These are phyloP conservation scores for Rhynchospora pubera DNA, from an alignment of 176 grass and related monocot species.

Conservation along the genomic window DNA sequence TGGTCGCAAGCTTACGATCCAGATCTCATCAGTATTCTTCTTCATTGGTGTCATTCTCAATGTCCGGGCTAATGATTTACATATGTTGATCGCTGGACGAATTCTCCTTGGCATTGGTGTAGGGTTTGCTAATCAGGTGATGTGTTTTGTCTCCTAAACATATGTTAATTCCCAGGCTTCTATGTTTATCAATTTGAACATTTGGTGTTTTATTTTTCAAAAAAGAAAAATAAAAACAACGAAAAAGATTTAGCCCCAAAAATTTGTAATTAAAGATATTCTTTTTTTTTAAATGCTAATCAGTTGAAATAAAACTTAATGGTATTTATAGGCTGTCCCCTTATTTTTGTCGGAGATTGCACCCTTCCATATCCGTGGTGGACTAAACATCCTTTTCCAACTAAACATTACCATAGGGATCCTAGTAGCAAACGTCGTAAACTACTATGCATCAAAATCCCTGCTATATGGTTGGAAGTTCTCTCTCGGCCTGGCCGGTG, in stretches of 20 bases:
- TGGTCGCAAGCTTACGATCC: conserved; percentile 19
- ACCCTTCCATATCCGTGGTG: conserved; percentile 36
- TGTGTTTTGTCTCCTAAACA: background rate
- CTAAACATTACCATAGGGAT: conserved; percentile 32
- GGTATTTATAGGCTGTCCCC: background rate
- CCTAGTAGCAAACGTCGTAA: conserved; percentile 32
- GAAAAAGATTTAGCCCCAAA: background rate
- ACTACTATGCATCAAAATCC: conserved; percentile 39
- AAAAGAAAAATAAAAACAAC: background rate
- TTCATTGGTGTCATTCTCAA: conserved; percentile 52
- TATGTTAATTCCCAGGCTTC: background rate
- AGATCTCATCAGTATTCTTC: conserved; percentile 14
- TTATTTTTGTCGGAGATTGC: conserved; percentile 50
- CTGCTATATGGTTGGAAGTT: conserved; percentile 34
- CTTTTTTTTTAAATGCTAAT: background rate
- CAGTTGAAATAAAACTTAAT: background rate
- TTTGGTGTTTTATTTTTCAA: background rate
- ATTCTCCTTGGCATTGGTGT: conserved; percentile 71
- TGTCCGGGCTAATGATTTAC: conserved; percentile 42
- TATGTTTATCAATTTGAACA: background rate
- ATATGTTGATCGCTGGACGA: conserved; percentile 77
- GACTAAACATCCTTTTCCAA: conserved; percentile 43
- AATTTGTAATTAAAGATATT: background rate
- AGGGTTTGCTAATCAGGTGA: conserved; percentile 69
- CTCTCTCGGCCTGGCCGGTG: conserved; percentile 28